These are phyloP conservation scores for Rhodotorula glutinis DNA, from an alignment of 1,284 basidiomycete species.

Conservation along the genomic window DNA sequence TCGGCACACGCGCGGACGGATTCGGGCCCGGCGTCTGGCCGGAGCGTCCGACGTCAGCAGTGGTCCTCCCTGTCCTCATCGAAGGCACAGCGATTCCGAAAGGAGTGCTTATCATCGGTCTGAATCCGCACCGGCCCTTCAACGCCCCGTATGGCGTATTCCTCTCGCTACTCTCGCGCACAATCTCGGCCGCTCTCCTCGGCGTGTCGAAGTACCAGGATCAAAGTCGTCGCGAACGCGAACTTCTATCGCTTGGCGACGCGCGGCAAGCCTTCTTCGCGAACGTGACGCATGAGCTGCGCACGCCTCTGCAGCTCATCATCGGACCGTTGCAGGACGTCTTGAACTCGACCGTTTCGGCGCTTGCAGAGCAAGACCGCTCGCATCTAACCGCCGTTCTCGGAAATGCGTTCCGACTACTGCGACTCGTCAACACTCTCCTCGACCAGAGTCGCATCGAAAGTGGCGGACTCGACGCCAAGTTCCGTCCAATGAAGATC, in stretches of 20 bases:
- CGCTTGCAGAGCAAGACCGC: slow-evolving; percentile 42
- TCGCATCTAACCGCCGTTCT: slow-evolving; percentile 43
- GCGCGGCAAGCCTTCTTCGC: slow-evolving; percentile 44
- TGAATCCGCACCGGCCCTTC: slow-evolving; percentile 44
- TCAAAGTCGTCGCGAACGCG: slow-evolving; percentile 48
- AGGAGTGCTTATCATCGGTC: slow-evolving; percentile 49
- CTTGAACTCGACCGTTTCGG: slow-evolving; percentile 33
- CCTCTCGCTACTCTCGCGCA: slow-evolving; percentile 22
- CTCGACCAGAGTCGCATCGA: slow-evolving; percentile 41
- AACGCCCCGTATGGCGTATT: slow-evolving; percentile 19
- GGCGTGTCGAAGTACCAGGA: slow-evolving; percentile 46
- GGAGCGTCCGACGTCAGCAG: slow-evolving; percentile 47
- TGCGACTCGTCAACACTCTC: slow-evolving; percentile 34
- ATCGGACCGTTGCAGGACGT: slow-evolving; percentile 41
- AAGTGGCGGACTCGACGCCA: slow-evolving; percentile 44
- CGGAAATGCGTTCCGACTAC: slow-evolving; percentile 22
- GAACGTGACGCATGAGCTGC: slow-evolving; percentile 9
- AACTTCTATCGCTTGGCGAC: slow-evolving; percentile 49
- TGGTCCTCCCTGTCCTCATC: slow-evolving; percentile 49
- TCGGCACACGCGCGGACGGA: slow-evolving; percentile 17
- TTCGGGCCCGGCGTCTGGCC: slow-evolving; percentile 46
- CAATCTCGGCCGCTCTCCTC: slow-evolving; percentile 29
- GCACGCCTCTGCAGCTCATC: slow-evolving; percentile 51
- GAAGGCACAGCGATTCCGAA: slow-evolving; percentile 44
- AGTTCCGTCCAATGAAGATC: slow-evolving; percentile 47